Evolutionary conservation across 2,329 filamentous ascomycete genomes (phyloP), one percentile per base, ranked within the genome.

Genomic region (Fusarium albosuccineum): DNA sequence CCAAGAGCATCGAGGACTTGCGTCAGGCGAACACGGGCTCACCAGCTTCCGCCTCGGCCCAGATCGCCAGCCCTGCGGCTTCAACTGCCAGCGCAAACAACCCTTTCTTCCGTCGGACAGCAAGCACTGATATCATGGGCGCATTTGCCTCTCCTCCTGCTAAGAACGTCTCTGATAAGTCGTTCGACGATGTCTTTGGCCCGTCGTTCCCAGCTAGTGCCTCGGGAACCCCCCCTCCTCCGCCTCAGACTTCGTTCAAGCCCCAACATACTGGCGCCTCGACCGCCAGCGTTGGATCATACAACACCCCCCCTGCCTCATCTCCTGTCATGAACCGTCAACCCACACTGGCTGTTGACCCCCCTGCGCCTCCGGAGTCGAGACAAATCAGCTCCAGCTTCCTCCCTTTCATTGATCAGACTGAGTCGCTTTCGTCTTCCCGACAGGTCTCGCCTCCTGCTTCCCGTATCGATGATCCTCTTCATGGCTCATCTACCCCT

Each of bases 151-250:
- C 84, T 10, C 81, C 84, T 11, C 78, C 84, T 10, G 73, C 80
- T 40, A 80, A 81, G 70, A 80, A 82, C 48, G 82, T 83, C 58
- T 82, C 84, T 49, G 90, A 92, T 67, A 89, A 87, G 78, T 89
- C 90, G 5, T 97, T 97, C 77, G 93, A 97, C 75, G 94, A 91
- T 73, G 89, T 97, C 44, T 97, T 97, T 78, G 93, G 93, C 2
- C 89, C 90, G 46, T 84, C 90, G 1, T 89, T 89, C 71, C 80
- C 81, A 14, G 76, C 81, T 11, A 79, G 79, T 65, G 75, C 81
- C 57, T 80, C 79, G 9, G 77, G 75, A 54, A 82, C 79, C 49
- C 80, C 80, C 29, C 81, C 82, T 26, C 81, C 82, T 54, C 83
- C 80, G 58, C 64, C 78, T 4, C 61, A 62, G 27, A 41, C 74